Conservation (phyloP, 2,329 filamentous ascomycete genomes). For the Xylaria sp. region DNA sequence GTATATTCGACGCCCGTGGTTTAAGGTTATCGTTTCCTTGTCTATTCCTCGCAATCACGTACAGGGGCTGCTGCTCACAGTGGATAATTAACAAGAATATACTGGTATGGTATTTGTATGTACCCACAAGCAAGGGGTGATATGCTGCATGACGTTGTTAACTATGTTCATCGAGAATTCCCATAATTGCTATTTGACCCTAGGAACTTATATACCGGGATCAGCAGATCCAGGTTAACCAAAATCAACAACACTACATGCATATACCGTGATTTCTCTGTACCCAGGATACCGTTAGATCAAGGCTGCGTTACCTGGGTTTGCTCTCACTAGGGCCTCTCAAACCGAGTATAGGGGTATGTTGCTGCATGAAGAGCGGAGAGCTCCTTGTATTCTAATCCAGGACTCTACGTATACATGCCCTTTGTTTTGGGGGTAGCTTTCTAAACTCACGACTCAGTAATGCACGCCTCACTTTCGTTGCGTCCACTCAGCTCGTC, state of each 20-base stretch:
- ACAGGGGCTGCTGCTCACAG: neutral
- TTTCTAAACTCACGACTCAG: neutral
- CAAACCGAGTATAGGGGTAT: too few relatives aligned
- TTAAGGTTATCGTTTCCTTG: conserved; percentile 11
- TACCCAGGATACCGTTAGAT: neutral
- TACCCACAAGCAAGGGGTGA: neutral
- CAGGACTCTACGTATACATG: too few relatives aligned
- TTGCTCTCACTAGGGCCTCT: too few relatives aligned
- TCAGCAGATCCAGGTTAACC: neutral
- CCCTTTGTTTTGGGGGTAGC: neutral
- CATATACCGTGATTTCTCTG: neutral
- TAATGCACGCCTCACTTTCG: neutral
- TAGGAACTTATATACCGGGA: too few relatives aligned
- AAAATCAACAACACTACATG: neutral
- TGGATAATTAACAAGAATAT: neutral
- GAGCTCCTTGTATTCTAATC: neutral
- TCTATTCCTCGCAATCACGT: neutral
- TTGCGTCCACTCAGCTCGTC: neutral
- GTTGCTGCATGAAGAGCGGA: too few relatives aligned
- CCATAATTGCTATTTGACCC: too few relatives aligned
- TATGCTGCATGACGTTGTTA: neutral
- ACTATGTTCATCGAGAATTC: neutral
- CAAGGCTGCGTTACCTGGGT: too few relatives aligned
- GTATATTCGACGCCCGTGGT: neutral
- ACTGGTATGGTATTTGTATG: neutral